Base-by-base conservation (phyloP, 2,329 filamentous ascomycete genomes). In the Aspergillus pseudotamarii region DNA sequence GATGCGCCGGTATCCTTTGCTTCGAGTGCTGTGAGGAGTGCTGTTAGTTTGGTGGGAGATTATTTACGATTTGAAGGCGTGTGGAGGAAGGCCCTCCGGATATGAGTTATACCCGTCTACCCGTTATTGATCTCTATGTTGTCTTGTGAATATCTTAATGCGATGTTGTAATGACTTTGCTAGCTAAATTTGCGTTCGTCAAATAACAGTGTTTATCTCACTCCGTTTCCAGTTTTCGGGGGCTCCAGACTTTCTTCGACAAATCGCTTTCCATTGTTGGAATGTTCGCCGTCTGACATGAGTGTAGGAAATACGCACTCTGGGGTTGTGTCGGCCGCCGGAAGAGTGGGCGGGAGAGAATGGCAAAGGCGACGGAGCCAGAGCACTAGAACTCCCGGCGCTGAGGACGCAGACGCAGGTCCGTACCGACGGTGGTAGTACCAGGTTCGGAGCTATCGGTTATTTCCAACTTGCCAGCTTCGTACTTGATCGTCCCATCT, bases 401-500 rank as follows among this genome's bases (percentile, higher is more conserved):
- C 28, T 9, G 26, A 32, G 19, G 28, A 34, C 4, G 9, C 3
- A 12, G 48, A 21, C 28, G 14, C 34, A 30, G 16, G 12, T 57
- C 53, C 5, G 61, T 58, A 6, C 69, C 65, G 3, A 69, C 60
- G 4, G 59, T 62, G 2, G 48, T 64, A 1, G 30, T 62, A 10
- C 6, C 38, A n/a, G 19, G 16, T 9, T 4, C 38, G 1, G 6
- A 41, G 6, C 45, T 12, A 56, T 71, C 54, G 10, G 51, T 32
- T 46, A 68, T 11, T 2, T 67, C 67, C 26, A 73, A 30, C 26
- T 68, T 60, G 3, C 68, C 67, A 1, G 68, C 67, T n/a, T 69
- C 72, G 58, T 76, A 79, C 62, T 71, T 76, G 57, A 76, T 61
- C 1, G 71, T 73, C 2, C 77, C 78, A 46, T 79, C 76, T 1